A percentile compares a stretch with the other conserved stretches of the same genome.
Evolutionary conservation across 2,329 filamentous ascomycete genomes (phyloP).

Genomic region (Colletotrichum aenigma): DNA sequence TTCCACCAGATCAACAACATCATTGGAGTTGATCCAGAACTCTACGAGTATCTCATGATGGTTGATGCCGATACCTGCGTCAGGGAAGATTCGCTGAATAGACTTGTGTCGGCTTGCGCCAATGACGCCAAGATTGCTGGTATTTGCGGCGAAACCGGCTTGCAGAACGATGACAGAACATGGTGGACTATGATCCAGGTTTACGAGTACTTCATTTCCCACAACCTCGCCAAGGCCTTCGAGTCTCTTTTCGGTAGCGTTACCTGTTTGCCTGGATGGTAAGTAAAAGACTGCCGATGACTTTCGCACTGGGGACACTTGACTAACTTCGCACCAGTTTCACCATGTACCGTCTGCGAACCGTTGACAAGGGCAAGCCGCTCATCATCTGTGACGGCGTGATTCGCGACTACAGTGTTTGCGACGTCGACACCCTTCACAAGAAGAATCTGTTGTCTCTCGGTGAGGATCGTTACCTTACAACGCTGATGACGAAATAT

Average conservation of each 20-base stretch:
- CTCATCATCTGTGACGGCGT: slow-evolving; percentile 90
- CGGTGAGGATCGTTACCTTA: slow-evolving; percentile 96
- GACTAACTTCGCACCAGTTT: slow-evolving; percentile 70
- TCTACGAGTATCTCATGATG: slow-evolving; percentile 98
- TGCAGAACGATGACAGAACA: slow-evolving; percentile 92
- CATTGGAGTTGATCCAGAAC: slow-evolving; percentile 94
- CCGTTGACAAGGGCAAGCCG: slow-evolving; percentile 91
- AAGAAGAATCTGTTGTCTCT: slow-evolving; percentile 94
- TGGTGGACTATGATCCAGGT: slow-evolving; percentile 99
- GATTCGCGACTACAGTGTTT: slow-evolving; percentile 87
- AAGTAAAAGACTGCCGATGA: slow-evolving; percentile 46
- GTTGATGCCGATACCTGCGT: slow-evolving; percentile 97
- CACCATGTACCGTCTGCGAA: slow-evolving; percentile 96
- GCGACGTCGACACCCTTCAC: slow-evolving; percentile 91
- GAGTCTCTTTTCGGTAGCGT: slow-evolving; percentile 98
- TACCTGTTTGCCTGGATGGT: slow-evolving; percentile 99
- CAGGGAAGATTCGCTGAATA: slow-evolving; percentile 87
- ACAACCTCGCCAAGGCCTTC: slow-evolving; percentile 95
- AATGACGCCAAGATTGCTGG: slow-evolving; percentile 96
- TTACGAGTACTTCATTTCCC: slow-evolving; percentile 99
- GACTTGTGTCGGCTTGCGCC: slow-evolving; percentile 88
- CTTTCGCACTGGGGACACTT: neutral
- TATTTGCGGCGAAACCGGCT: slow-evolving; percentile 94
- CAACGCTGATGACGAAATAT: slow-evolving; percentile 97
- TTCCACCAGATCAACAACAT: slow-evolving; percentile 99